Evolutionary conservation across 2,329 filamentous ascomycete species (phyloP).

Genomic region (Fusarium circinatum): DNA sequence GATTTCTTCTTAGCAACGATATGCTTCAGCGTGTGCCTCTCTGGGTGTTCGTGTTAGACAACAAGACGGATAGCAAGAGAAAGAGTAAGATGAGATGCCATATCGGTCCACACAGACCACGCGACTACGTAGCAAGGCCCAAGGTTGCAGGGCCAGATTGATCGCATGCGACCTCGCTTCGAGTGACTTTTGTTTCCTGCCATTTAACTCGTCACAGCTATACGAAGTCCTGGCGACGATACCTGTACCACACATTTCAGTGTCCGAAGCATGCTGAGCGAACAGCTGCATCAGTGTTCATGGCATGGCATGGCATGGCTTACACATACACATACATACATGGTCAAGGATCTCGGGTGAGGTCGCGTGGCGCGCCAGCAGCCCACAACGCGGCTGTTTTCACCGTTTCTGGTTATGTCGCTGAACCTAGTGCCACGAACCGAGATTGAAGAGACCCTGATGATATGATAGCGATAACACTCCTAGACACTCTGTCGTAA

Average conservation of each 20-base stretch:
- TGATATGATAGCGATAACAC: slow-evolving; percentile 22
- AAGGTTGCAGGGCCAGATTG: neutral
- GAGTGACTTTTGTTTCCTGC: slow-evolving; percentile 14
- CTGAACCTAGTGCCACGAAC: slow-evolving; percentile 27
- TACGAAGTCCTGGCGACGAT: slow-evolving; percentile 7
- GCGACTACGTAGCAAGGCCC: neutral
- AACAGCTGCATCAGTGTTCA: neutral
- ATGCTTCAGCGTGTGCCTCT: neutral
- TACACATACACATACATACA: neutral
- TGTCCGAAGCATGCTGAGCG: slow-evolving; percentile 6
- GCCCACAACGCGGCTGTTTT: slow-evolving; percentile 26
- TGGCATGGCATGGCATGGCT: neutral
- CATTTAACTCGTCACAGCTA: slow-evolving; percentile 12
- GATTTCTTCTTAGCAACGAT: neutral
- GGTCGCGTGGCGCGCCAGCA: slow-evolving; percentile 21
- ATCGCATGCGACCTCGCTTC: neutral
- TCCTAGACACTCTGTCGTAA: slow-evolving; percentile 6
- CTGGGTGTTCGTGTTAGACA: neutral
- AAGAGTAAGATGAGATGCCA: neutral
- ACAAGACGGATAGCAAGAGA: neutral
- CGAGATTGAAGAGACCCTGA: slow-evolving; percentile 27
- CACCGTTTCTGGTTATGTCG: slow-evolving; percentile 31
- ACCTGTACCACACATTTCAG: slow-evolving; percentile 2
- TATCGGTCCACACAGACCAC: slow-evolving; percentile 8
- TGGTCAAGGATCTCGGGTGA: slow-evolving; percentile 30